These are phyloP conservation scores for Trichosanthes truncata DNA, from an alignment of 306 rosid genomes.

Conservation along the genomic window DNA sequence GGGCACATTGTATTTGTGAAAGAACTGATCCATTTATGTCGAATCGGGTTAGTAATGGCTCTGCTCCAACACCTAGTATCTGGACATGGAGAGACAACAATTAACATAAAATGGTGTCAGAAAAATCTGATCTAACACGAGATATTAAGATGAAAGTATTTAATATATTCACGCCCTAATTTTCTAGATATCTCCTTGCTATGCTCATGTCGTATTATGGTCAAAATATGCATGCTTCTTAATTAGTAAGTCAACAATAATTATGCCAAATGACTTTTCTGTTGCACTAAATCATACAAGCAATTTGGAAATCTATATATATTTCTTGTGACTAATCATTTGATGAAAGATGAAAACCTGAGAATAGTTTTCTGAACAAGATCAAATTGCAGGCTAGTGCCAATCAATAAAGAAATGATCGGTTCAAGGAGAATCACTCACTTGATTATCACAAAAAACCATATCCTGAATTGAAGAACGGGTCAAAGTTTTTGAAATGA, in stretches of 20 bases:
- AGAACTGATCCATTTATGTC: slow-evolving; percentile 73
- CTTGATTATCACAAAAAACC: slow-evolving; percentile 70
- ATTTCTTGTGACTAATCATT: background rate
- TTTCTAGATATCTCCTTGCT: background rate
- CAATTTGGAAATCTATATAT: background rate
- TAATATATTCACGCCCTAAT: background rate
- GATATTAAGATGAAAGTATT: background rate
- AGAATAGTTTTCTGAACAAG: background rate
- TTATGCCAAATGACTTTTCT: background rate
- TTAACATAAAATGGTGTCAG: background rate
- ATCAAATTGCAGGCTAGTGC: background rate
- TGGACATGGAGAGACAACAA: slow-evolving; percentile 17
- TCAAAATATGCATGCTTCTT: background rate
- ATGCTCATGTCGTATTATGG: background rate
- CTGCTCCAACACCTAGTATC: slow-evolving; percentile 83
- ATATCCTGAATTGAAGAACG: slow-evolving; percentile 66
- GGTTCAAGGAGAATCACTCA: slow-evolving; percentile 25
- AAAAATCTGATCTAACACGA: background rate
- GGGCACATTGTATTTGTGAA: slow-evolving; percentile 83
- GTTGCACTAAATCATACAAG: background rate
- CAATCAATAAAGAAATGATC: background rate
- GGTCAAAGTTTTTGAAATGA: slow-evolving; percentile 47
- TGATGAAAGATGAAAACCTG: background rate
- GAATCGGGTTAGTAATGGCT: slow-evolving; percentile 61
- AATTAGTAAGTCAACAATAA: background rate